Evolutionary conservation across 2,329 filamentous ascomycete species (phyloP).

Genomic region (Sclerotinia glacialis): DNA sequence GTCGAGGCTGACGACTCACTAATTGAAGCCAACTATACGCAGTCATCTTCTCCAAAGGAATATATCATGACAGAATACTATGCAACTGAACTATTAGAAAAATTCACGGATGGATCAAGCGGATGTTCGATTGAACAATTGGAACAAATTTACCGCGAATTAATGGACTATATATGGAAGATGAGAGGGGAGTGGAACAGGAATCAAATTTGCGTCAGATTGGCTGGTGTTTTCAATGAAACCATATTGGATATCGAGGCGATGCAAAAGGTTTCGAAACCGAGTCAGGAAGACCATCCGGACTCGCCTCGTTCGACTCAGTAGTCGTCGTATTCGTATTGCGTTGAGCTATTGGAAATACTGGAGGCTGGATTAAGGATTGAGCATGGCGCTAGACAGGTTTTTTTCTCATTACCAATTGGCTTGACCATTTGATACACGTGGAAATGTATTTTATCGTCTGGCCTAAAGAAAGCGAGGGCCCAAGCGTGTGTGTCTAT

Average conservation of each 20-base stretch:
- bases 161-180: slow-evolving; percentile 90
- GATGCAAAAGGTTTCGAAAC: slow-evolving; percentile 36
- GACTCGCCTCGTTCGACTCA: slow-evolving; percentile 8
- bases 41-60: slow-evolving; percentile 36
- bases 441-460: slow-evolving; percentile 12
- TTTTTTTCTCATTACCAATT: slow-evolving; percentile 8
- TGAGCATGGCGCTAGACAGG: slow-evolving; percentile 7
- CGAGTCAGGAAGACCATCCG: slow-evolving; percentile 29
- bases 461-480: neutral
- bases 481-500: slow-evolving; percentile 1
- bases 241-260: slow-evolving; percentile 64
- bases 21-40: slow-evolving; percentile 34
- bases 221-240: slow-evolving; percentile 72
- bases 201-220: slow-evolving; percentile 62
- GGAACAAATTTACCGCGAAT: slow-evolving; percentile 83
- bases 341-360: neutral
- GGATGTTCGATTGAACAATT: slow-evolving; percentile 74
- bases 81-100: slow-evolving; percentile 29
- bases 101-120: slow-evolving; percentile 34
- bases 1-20: slow-evolving; percentile 37
- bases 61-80: slow-evolving; percentile 45
- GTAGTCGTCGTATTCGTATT: neutral
- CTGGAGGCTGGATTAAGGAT: neutral
- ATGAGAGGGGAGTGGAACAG: slow-evolving; percentile 80
- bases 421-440: slow-evolving; percentile 9